Evolutionary conservation across 768 basidiomycete genomes (phyloP).

Genomic region (Amanita pallidorosea): DNA sequence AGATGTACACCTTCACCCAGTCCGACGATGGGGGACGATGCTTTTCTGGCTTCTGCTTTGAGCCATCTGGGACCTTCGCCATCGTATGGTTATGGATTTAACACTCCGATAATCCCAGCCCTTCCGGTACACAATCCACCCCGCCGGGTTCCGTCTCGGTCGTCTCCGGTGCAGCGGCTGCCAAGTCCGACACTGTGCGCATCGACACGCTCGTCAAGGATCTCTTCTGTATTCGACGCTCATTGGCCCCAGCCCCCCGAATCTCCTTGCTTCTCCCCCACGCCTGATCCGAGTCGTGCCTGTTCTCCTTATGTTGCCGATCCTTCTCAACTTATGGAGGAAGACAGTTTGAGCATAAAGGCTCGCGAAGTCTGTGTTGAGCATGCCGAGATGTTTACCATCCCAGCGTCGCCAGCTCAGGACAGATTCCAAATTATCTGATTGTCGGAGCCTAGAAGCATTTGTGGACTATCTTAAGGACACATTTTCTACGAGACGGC

Average conservation of each 20-base stretch:
- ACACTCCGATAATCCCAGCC: conserved; percentile 13
- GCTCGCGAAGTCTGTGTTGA: background rate
- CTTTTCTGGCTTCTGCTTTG: conserved; percentile 31
- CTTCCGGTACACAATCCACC: background rate
- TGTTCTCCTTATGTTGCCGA: background rate
- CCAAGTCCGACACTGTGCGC: background rate
- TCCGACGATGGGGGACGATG: conserved; percentile 20
- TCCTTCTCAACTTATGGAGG: background rate
- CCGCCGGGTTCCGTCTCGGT: background rate
- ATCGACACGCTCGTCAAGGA: background rate
- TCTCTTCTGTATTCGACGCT: conserved; percentile 5
- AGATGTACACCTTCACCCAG: background rate
- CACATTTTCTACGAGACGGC: background rate
- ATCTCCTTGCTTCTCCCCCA: background rate
- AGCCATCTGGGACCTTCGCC: conserved; percentile 32
- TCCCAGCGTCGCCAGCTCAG: background rate
- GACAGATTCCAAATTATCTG: background rate
- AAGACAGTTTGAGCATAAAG: background rate
- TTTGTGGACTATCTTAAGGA: background rate
- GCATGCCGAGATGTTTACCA: background rate
- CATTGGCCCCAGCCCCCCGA: conserved; percentile 4
- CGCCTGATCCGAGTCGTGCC: background rate
- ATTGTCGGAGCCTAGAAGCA: background rate
- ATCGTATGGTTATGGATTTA: conserved; percentile 30
- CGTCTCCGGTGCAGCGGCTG: background rate